phyloP scores from a whole-genome alignment of 495 filamentous ascomycete genomes.

The Ascobolus immersus region DNA sequence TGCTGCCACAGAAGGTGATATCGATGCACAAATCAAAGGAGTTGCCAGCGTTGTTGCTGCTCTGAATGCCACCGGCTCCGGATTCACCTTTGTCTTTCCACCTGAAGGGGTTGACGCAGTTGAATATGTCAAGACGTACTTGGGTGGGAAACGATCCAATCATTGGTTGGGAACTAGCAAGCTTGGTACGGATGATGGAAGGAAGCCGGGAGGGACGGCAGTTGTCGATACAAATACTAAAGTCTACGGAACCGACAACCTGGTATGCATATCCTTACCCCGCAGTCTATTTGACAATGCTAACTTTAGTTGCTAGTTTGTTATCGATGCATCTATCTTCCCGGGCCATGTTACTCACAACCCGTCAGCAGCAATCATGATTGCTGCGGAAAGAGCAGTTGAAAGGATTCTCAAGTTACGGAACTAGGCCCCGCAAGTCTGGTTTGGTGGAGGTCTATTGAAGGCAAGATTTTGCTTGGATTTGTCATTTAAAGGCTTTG shows the following conservation, averaged over 20 bases:
- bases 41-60: conserved; percentile 34
- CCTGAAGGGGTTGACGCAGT: conserved; percentile 23
- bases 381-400: conserved; percentile 30
- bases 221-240: conserved; percentile 44
- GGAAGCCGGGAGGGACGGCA: conserved; percentile 28
- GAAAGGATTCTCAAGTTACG: conserved; percentile 28
- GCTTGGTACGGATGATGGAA: conserved; percentile 41
- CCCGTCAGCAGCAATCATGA: conserved; percentile 33
- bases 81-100: conserved; percentile 30
- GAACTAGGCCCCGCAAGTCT: too few species aligned
- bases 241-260: conserved; percentile 47
- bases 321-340: conserved; percentile 40
- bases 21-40: conserved; percentile 24
- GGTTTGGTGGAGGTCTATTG: too few species aligned
- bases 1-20: conserved; percentile 27
- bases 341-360: conserved; percentile 34
- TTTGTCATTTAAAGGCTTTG: too few species aligned
- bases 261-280: too few species aligned
- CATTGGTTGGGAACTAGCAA: conserved; percentile 46
- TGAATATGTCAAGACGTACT: conserved; percentile 29
- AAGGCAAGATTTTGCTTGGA: too few species aligned
- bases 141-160: conserved; percentile 33
- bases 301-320: too few species aligned
- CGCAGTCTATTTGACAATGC: too few species aligned
- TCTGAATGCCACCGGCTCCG: conserved; percentile 24